A percentile compares a stretch with the other conserved stretches of the same genome.
phyloP scores from a whole-genome alignment of 2,329 filamentous ascomycete genomes.

The Aspergillus sp. region DNA sequence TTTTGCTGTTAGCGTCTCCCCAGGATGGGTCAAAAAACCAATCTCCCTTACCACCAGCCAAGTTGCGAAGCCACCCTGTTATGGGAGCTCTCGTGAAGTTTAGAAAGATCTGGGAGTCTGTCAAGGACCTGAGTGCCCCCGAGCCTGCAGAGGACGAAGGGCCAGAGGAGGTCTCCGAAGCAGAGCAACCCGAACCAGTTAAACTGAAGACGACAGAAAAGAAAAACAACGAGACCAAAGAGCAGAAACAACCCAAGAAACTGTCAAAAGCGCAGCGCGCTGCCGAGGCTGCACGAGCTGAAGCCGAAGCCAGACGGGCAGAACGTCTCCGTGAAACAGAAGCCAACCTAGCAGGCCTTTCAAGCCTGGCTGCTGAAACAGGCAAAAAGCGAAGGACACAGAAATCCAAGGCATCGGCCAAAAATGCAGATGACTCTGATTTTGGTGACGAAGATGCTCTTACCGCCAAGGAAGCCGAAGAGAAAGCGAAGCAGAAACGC shows the following conservation, averaged over 20 bases:
- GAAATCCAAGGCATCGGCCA: slow-evolving; percentile 24
- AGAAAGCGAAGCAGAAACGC: slow-evolving; percentile 86
- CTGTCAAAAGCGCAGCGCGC: slow-evolving; percentile 43
- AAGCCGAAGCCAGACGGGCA: slow-evolving; percentile 46
- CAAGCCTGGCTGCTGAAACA: slow-evolving; percentile 48
- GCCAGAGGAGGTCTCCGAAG: slow-evolving; percentile 10
- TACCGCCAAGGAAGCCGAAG: slow-evolving; percentile 67
- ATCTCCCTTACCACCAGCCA: slow-evolving; percentile 62
- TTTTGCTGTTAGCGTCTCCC: slow-evolving; percentile 80
- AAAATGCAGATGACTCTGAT: slow-evolving; percentile 62
- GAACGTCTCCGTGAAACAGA: slow-evolving; percentile 51
- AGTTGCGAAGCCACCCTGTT: slow-evolving; percentile 80
- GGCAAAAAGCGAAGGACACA: slow-evolving; percentile 38
- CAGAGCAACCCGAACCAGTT: slow-evolving; percentile 14
- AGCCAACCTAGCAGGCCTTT: slow-evolving; percentile 65
- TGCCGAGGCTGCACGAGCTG: slow-evolving; percentile 46
- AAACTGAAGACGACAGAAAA: slow-evolving; percentile 13
- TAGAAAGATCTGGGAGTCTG: slow-evolving; percentile 68
- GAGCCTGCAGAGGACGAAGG: slow-evolving; percentile 27
- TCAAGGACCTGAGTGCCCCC: slow-evolving; percentile 55
- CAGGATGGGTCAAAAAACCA: slow-evolving; percentile 48
- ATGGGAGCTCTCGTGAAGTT: slow-evolving; percentile 79
- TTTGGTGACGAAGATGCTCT: slow-evolving; percentile 84
- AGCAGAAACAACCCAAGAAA: slow-evolving; percentile 37
- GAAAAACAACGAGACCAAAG: slow-evolving; percentile 26